phyloP scores from a whole-genome alignment of 768 basidiomycete species.

The Mycena epipterygia region DNA sequence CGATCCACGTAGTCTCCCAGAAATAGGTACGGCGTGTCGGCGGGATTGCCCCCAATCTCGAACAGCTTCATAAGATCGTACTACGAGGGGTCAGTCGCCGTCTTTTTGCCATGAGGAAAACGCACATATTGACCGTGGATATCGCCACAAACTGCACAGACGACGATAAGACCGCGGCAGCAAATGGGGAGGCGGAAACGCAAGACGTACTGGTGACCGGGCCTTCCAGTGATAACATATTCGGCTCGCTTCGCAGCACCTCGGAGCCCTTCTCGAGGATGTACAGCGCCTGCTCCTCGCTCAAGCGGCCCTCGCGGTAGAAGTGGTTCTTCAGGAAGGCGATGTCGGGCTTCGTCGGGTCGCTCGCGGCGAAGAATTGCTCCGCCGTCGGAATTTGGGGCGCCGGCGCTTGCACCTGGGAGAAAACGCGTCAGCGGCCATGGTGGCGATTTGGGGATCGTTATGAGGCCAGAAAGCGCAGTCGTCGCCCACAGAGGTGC shows the following conservation, averaged over 20 bases:
- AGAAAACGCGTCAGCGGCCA: not conserved
- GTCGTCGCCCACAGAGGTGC: not conserved
- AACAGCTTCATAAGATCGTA: slow-evolving; percentile 97
- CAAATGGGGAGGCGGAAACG: slow-evolving; percentile 21
- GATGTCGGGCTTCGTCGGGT: slow-evolving; percentile 92
- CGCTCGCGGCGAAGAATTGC: slow-evolving; percentile 87
- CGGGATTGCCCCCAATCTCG: slow-evolving; percentile 93
- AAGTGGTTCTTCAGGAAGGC: slow-evolving; percentile 99
- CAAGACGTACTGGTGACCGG: slow-evolving; percentile 89
- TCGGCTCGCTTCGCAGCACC: slow-evolving; percentile 85
- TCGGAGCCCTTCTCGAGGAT: slow-evolving; percentile 91
- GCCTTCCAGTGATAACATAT: slow-evolving; percentile 95
- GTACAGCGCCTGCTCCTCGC: slow-evolving; percentile 95
- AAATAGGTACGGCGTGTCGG: slow-evolving; percentile 94
- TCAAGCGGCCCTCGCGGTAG: slow-evolving; percentile 94
- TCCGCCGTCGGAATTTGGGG: slow-evolving; percentile 92
- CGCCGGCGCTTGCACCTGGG: slow-evolving; percentile 96
- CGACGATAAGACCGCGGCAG: not conserved
- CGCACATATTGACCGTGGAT: slow-evolving; percentile 99
- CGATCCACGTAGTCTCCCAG: slow-evolving; percentile 94
- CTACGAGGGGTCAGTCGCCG: slow-evolving; percentile 51
- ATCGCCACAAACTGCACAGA: slow-evolving; percentile 89
- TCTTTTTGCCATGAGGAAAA: slow-evolving; percentile 6
- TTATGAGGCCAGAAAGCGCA: not conserved
- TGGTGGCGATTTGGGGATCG: slow-evolving; percentile 15